A percentile compares a stretch with the other conserved stretches of the same genome.
Conservation (phyloP, 148 eudicot species). For the Tetragonia tetragonoides region DNA sequence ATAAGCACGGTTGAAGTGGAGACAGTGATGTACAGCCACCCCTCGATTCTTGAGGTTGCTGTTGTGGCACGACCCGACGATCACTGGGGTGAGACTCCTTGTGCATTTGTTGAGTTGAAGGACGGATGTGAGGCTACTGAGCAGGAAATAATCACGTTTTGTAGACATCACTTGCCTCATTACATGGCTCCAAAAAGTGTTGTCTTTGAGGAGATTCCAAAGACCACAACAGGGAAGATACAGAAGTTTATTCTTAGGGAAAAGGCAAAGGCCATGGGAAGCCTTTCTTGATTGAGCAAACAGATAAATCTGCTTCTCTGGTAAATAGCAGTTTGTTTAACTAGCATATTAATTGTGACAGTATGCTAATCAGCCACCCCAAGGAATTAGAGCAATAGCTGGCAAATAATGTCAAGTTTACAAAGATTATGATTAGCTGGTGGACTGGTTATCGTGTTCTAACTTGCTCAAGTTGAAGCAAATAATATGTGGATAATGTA, state of each 20-base stretch:
- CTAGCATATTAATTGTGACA: too few species aligned
- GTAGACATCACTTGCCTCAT: conserved; percentile 39
- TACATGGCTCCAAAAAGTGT: conserved; percentile 54
- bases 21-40: conserved; percentile 53
- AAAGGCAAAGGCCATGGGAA: conserved; percentile 41
- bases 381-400: not conserved
- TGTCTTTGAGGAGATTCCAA: conserved; percentile 49
- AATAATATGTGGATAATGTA: conserved; percentile 43
- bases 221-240: conserved; percentile 66
- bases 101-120: conserved; percentile 63
- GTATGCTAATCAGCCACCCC: not conserved
- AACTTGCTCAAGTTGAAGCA: conserved; percentile 43
- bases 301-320: too few species aligned
- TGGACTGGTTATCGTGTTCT: not conserved
- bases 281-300: conserved; percentile 16
- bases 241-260: conserved; percentile 62
- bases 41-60: conserved; percentile 58
- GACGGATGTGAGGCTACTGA: conserved; percentile 36
- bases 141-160: conserved; percentile 43
- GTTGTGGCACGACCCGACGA: conserved; percentile 66
- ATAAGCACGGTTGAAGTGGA: conserved; percentile 68
- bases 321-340: too few species aligned
- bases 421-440: not conserved
- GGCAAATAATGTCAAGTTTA: too few species aligned
- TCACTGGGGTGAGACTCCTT: conserved; percentile 72